A percentile compares a stretch with the other conserved stretches of the same genome.
These are phyloP conservation scores for Przewalskia tangutica DNA, from an alignment of 257 asterid species.

Conservation along the genomic window DNA sequence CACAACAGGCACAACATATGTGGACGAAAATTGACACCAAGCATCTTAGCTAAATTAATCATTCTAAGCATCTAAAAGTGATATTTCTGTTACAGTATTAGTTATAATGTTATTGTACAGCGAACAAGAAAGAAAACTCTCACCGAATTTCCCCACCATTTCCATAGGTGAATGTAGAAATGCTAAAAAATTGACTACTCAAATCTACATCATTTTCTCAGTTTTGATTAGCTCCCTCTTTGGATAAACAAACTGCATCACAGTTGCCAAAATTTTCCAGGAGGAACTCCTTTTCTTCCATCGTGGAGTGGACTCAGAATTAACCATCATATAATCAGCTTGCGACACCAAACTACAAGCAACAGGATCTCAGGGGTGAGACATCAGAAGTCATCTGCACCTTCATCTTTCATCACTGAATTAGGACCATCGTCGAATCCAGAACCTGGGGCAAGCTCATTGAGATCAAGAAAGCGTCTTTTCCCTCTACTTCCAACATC, in stretches of 20 bases:
- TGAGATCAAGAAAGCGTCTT: constrained; percentile 77
- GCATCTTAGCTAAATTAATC: neutral
- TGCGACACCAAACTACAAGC: constrained; percentile 19
- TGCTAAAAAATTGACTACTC: constrained; percentile 37
- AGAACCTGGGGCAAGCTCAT: constrained; percentile 87
- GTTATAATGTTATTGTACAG: constrained; percentile 46
- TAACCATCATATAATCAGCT: constrained; percentile 38
- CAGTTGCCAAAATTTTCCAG: constrained; percentile 25
- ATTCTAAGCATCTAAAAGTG: constrained; percentile 12
- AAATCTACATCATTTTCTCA: constrained; percentile 42
- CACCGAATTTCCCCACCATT: constrained; percentile 27
- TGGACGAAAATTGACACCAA: neutral
- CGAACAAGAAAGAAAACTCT: constrained; percentile 25
- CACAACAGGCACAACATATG: neutral
- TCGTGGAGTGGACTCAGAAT: constrained; percentile 25
- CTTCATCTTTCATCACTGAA: constrained; percentile 39
- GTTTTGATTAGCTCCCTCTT: constrained; percentile 33
- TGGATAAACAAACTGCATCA: constrained; percentile 31
- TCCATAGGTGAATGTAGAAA: constrained; percentile 22
- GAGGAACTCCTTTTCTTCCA: constrained; percentile 40
- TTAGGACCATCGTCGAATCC: constrained; percentile 69
- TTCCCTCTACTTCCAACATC: constrained; percentile 34
- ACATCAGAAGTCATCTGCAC: constrained; percentile 31
- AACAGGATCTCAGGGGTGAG: constrained; percentile 1
- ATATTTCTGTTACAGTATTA: constrained; percentile 33